Percentiles rank a stretch among this genome's conserved stretches.
phyloP scores from a whole-genome alignment of 345 rosid genomes.

The Pistacia atlantica region DNA sequence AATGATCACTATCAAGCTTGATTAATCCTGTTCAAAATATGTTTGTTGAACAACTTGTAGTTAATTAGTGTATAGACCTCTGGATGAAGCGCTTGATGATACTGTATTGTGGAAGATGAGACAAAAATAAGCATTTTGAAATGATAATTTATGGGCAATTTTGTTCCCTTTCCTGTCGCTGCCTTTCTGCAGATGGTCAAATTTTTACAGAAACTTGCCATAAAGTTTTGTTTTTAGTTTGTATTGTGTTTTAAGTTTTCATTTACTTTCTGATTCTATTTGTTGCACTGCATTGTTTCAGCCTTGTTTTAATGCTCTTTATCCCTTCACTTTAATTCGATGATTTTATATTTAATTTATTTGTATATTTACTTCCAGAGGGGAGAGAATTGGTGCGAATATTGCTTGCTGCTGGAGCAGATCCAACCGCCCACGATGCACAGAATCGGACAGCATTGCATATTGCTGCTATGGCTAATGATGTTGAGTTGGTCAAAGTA shows the following conservation, averaged over 20 bases:
- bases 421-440: slow-evolving; percentile 84
- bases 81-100: no score
- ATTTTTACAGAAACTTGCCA: no score
- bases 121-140: no score
- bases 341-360: background rate
- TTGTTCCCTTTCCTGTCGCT: no score
- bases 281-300: background rate
- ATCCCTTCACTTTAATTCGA: slow-evolving; percentile 11
- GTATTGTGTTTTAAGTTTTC: background rate
- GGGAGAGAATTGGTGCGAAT: slow-evolving; percentile 86
- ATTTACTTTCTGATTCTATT: background rate
- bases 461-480: slow-evolving; percentile 90
- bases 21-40: no score
- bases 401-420: slow-evolving; percentile 93
- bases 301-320: background rate
- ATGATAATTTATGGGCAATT: no score
- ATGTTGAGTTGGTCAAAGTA: slow-evolving; percentile 87
- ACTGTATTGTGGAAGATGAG: no score
- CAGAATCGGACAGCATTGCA: slow-evolving; percentile 91
- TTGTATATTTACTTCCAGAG: slow-evolving; percentile 54
- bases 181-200: no score
- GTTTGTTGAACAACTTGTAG: no score
- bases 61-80: no score
- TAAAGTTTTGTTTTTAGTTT: background rate
- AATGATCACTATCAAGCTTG: no score